Evolutionary conservation across 306 rosid genomes (phyloP).

Genomic region (Prosopis cineraria): DNA sequence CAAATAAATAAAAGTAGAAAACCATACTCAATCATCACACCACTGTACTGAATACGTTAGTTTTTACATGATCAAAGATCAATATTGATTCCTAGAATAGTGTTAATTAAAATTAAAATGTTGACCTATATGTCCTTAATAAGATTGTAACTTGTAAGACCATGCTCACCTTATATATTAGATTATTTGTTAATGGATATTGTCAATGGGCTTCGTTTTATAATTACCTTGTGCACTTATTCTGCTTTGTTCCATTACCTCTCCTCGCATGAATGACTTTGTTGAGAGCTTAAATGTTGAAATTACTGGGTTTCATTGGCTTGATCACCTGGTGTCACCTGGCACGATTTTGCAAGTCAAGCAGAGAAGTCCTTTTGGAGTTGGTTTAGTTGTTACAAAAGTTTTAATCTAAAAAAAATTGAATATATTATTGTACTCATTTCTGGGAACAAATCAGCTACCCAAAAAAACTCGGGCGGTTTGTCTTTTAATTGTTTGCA

Average conservation of each 20-base stretch:
- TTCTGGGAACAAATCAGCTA: not conserved
- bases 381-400: not conserved
- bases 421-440: not conserved
- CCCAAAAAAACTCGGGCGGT: not conserved
- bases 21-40: conserved; percentile 1
- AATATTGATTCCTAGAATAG: not conserved
- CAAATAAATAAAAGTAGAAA: not conserved
- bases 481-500: not conserved
- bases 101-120: not conserved
- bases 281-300: conserved; percentile 19
- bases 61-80: not conserved
- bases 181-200: not conserved
- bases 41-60: not conserved
- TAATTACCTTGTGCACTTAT: not conserved
- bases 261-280: not conserved
- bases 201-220: not conserved
- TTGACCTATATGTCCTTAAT: not conserved
- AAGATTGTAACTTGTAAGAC: no score
- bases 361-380: not conserved
- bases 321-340: conserved; percentile 20
- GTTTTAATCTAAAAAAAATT: not conserved
- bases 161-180: not conserved
- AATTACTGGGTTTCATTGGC: conserved; percentile 4
- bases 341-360: not conserved
- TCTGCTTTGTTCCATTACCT: conserved; percentile 4